phyloP scores from a whole-genome alignment of 2,329 filamentous ascomycete genomes.

The Fusarium dimerum region DNA sequence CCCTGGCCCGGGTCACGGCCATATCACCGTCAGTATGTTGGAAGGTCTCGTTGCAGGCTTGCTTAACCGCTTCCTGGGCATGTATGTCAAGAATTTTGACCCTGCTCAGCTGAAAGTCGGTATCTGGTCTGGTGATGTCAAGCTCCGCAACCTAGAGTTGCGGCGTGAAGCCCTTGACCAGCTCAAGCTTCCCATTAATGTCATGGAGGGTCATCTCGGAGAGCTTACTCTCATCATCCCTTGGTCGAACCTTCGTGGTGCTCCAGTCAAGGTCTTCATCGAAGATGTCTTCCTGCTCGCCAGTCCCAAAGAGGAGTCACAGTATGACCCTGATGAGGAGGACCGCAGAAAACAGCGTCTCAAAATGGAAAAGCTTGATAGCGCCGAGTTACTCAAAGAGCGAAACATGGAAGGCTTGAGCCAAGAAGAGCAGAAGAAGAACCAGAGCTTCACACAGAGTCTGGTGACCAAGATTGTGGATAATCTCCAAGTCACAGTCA shows the following conservation, averaged over 20 bases:
- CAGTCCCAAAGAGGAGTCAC: conserved; percentile 91
- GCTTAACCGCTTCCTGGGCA: conserved; percentile 98
- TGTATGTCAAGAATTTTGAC: conserved; percentile 99
- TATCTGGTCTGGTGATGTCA: conserved; percentile 98
- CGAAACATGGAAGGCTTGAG: conserved; percentile 90
- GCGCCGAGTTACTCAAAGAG: conserved; percentile 91
- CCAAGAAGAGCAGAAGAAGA: conserved; percentile 94
- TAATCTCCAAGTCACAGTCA: conserved; percentile 95
- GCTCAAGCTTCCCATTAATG: conserved; percentile 93
- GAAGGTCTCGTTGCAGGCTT: conserved; percentile 95
- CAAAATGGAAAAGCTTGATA: conserved; percentile 99
- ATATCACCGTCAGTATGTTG: conserved; percentile 71
- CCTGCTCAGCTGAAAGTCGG: conserved; percentile 96
- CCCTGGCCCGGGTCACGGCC: conserved; percentile 75
- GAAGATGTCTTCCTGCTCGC: conserved; percentile 96
- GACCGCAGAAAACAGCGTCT: conserved; percentile 82
- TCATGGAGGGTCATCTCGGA: conserved; percentile 91
- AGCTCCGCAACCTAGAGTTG: conserved; percentile 88
- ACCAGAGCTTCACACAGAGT: conserved; percentile 95
- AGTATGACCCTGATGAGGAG: conserved; percentile 92
- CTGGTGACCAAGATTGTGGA: conserved; percentile 96
- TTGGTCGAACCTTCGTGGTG: conserved; percentile 94
- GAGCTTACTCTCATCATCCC: conserved; percentile 91
- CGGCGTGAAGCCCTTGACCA: conserved; percentile 95
- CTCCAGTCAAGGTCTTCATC: conserved; percentile 91